Evolutionary conservation across 192 early-diverging fungal species (phyloP).

Genomic region (Chytriomyces sp.): DNA sequence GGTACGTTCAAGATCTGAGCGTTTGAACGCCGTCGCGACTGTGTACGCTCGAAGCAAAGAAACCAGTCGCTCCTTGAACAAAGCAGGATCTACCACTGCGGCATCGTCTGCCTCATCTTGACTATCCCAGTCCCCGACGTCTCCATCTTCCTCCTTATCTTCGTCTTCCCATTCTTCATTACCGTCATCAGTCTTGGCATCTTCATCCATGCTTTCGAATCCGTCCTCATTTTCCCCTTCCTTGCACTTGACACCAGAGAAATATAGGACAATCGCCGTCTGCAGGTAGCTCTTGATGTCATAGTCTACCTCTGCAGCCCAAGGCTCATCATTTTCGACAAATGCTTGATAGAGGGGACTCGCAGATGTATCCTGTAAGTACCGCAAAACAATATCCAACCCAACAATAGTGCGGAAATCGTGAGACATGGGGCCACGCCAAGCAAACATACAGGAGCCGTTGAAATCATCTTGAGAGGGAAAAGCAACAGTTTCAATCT

Average conservation of each 20-base stretch:
- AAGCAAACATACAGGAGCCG: constrained; percentile 64
- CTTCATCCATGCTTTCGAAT: constrained; percentile 35
- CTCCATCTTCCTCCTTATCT: constrained; percentile 30
- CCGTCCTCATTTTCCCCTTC: constrained; percentile 32
- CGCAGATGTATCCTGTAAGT: constrained; percentile 65
- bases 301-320: constrained; percentile 63
- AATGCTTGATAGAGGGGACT: constrained; percentile 75
- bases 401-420: constrained; percentile 64
- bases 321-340: constrained; percentile 69
- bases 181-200: constrained; percentile 28
- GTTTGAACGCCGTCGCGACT: not conserved
- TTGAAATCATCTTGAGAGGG: constrained; percentile 50
- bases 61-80: constrained; percentile 43
- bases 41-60: constrained; percentile 36
- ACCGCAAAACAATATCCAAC: constrained; percentile 73
- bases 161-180: constrained; percentile 32
- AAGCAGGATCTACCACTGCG: constrained; percentile 65
- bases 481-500: constrained; percentile 12
- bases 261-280: constrained; percentile 60
- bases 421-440: constrained; percentile 71
- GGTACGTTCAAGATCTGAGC: constrained; percentile 24
- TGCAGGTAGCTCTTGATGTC: constrained; percentile 58
- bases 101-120: constrained; percentile 43
- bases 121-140: constrained; percentile 25
- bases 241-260: constrained; percentile 61